Base-by-base conservation (phyloP, 1,284 basidiomycete genomes). In the Ganoderma meredithae region DNA sequence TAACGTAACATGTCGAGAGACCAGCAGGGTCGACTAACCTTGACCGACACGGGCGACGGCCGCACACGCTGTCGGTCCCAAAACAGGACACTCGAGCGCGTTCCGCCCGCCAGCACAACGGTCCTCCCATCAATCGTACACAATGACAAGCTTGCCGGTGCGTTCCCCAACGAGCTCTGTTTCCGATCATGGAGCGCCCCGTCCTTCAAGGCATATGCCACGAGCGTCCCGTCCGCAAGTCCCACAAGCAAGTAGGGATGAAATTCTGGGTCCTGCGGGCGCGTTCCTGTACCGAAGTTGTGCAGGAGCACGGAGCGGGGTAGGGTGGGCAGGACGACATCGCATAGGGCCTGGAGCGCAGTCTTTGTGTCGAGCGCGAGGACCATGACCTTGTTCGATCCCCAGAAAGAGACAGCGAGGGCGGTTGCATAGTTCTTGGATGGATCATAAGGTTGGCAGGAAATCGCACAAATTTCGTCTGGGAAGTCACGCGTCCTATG, bases 401-500 rank as follows among this genome's bases (percentile, higher is more conserved):
- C 84, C 95, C 97, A 99, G 70, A 94, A 94, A 0, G 90, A 89
- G 27, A 94, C 87, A 0, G 88, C 88, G 19, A 91, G 80, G 52
- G 85, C 75, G 13, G 77, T 77, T 1, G 90, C 79, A 65, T 81
- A 90, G 43, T 78, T 74, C 70, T 85, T 85, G 7, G 79, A 73
- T 0, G 79, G 75, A 69, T 90, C 84, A 43, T 87, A 73, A 1
- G 90, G 89, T 3, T 81, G 75, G 70, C 90, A 89, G 1, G 90
- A 90, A 36, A 94, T 79, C 0, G 90, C 85, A 33, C 91, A 90
- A 58, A 93, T 88, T 74, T 93, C 89, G 12, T 76, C 74, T 0
- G 66, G 53, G 66, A 77, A 77, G 61, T 76, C 73, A 31, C 72
- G 69, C 25, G 68, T 44, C 31, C 77, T 78, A 59, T 3, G 47